Evolutionary conservation across 805 yeast species (phyloP).

Genomic region (Yarrowia divulgata): DNA sequence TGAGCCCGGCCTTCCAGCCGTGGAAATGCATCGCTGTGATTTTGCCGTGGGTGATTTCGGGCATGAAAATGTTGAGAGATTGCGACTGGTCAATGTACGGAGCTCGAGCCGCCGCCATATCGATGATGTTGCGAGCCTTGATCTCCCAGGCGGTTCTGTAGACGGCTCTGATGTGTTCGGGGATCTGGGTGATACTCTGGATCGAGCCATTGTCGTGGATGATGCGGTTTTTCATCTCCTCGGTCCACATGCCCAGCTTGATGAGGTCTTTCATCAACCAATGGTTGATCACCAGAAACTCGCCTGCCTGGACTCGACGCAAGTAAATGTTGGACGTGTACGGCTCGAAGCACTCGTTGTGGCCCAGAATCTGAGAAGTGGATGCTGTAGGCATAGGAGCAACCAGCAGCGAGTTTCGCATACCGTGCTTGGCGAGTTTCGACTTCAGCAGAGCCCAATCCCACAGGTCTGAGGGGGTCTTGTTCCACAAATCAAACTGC

Average conservation of each 20-base stretch:
- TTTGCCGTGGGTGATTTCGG: conserved; percentile 89
- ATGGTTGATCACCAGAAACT: conserved; percentile 86
- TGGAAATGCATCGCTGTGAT: conserved; percentile 96
- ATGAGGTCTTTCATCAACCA: conserved; percentile 80
- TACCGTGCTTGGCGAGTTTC: conserved; percentile 64
- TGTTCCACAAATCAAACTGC: conserved; percentile 87
- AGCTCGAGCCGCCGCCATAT: conserved; percentile 79
- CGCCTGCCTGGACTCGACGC: conserved; percentile 89
- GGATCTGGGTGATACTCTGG: conserved; percentile 73
- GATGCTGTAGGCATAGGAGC: conserved; percentile 99
- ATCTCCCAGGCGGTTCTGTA: conserved; percentile 96
- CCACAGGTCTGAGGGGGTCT: conserved; percentile 72
- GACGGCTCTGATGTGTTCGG: conserved; percentile 68
- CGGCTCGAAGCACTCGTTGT: conserved; percentile 93
- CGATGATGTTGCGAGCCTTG: conserved; percentile 78
- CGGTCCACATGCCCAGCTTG: conserved; percentile 79
- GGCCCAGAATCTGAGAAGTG: conserved; percentile 91
- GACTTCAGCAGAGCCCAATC: conserved; percentile 78
- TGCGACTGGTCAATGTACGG: conserved; percentile 87
- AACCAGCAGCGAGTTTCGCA: conserved; percentile 83
- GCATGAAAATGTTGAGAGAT: conserved; percentile 84
- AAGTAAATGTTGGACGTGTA: conserved; percentile 87
- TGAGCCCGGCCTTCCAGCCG: conserved; percentile 96
- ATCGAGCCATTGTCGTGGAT: conserved; percentile 82
- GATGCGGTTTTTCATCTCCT: conserved; percentile 72